A percentile compares a stretch with the other conserved stretches of the same genome.
phyloP scores from a whole-genome alignment of 768 basidiomycete genomes.

The Steccherinum ochraceum region DNA sequence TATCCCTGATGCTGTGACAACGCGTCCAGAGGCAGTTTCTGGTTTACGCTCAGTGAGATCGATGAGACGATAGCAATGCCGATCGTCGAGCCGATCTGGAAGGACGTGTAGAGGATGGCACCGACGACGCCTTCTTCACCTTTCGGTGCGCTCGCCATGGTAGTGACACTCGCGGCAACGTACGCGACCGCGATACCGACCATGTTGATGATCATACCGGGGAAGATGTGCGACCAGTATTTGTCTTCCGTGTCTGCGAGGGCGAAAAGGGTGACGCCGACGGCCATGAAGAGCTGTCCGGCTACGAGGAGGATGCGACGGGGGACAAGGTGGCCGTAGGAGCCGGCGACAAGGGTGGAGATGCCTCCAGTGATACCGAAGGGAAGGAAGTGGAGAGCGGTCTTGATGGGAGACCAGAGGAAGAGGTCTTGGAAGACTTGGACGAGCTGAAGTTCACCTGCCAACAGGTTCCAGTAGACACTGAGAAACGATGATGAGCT shows the following conservation, averaged over 20 bases:
- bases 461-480: conserved; percentile 4
- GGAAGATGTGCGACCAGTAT: conserved; percentile 7
- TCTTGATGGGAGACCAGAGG: conserved; percentile 4
- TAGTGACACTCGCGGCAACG: conserved; percentile 3
- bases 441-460: conserved; percentile 1
- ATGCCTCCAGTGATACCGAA: conserved; percentile 3
- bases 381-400: conserved; percentile 4
- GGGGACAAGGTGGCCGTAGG: conserved; percentile 6
- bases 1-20: conserved; percentile 2
- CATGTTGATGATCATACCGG: conserved; percentile 6
- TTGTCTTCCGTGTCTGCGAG: not conserved
- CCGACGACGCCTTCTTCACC: conserved; percentile 6
- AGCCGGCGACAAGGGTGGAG: not conserved
- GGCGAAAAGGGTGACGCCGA: conserved; percentile 2
- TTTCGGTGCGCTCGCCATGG: conserved; percentile 3
- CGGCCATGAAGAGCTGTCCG: conserved; percentile 5
- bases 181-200: conserved; percentile 1
- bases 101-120: conserved; percentile 6
- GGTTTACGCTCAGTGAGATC: conserved; percentile 4
- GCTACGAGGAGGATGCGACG: conserved; percentile 3
- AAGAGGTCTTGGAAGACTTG: conserved; percentile 6
- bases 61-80: conserved; percentile 5
- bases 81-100: conserved; percentile 4
- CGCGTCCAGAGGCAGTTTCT: conserved; percentile 1
- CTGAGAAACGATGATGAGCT: not conserved